A percentile compares a stretch with the other conserved stretches of the same genome.
Conservation (phyloP, 108 stramenopile genomes). For the Seminavis robusta region DNA sequence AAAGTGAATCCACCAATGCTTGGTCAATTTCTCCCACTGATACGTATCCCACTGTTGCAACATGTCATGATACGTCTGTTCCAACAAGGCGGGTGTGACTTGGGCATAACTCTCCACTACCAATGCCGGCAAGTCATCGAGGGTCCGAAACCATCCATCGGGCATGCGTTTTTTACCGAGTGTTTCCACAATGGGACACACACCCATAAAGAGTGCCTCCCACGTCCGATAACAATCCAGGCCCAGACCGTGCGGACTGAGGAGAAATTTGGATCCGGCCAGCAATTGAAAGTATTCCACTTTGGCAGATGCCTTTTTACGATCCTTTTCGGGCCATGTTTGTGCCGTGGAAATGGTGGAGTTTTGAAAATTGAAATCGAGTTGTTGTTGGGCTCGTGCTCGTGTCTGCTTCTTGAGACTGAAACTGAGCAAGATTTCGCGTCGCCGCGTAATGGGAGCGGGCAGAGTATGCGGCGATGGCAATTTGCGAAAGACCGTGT, state of each 20-base stretch:
- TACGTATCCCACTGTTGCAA: slow-evolving; percentile 17
- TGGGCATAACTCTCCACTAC: slow-evolving; percentile 44
- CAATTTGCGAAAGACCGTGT: no score
- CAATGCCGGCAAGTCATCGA: slow-evolving; percentile 44
- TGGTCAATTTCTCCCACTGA: slow-evolving; percentile 40
- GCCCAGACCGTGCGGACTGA: slow-evolving; percentile 50
- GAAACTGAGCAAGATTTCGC: no score
- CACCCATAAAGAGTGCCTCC: slow-evolving; percentile 34
- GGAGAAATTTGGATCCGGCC: slow-evolving; percentile 37
- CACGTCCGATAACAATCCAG: slow-evolving; percentile 55
- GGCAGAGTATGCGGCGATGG: no score
- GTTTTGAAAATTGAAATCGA: no score
- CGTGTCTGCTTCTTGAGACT: no score
- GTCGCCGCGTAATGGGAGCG: no score
- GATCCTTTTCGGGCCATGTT: no score
- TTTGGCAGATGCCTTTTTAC: no score
- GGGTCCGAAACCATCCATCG: slow-evolving; percentile 40
- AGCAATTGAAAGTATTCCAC: no score
- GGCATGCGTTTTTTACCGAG: slow-evolving; percentile 29
- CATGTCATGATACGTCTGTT: slow-evolving; percentile 28
- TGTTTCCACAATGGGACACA: slow-evolving; percentile 50
- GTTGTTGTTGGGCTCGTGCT: no score
- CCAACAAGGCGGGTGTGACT: slow-evolving; percentile 44
- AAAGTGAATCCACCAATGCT: slow-evolving; percentile 45
- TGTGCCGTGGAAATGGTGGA: no score